phyloP scores from a whole-genome alignment of 306 rosid genomes.

The Delonix regia region DNA sequence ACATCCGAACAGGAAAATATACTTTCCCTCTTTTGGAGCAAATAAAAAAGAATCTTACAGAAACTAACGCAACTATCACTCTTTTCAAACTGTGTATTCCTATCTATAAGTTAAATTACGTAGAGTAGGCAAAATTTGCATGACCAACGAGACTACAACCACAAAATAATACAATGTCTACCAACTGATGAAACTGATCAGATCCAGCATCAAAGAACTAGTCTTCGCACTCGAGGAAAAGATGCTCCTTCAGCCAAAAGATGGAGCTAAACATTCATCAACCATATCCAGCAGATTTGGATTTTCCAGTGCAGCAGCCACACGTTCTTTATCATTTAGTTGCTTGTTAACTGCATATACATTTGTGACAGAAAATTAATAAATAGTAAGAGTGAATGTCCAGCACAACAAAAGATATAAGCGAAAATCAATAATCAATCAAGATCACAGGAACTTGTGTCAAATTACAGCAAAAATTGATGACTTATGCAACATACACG shows the following conservation, averaged over 20 bases:
- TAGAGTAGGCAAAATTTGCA: conserved; percentile 25
- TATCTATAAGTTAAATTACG: background rate
- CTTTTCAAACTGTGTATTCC: conserved; percentile 27
- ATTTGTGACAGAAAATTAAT: conserved; percentile 8
- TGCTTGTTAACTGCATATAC: conserved; percentile 82
- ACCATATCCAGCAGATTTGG: conserved; percentile 85
- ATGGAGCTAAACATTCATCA: conserved; percentile 92
- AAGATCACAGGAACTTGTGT: background rate
- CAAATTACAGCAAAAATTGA: background rate
- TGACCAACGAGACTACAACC: conserved; percentile 12
- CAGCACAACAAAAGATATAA: conserved; percentile 17
- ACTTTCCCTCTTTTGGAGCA: background rate
- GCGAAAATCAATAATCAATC: background rate
- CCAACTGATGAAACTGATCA: conserved; percentile 9
- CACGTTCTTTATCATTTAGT: conserved; percentile 92
- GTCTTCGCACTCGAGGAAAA: conserved; percentile 22
- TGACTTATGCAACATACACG: background rate
- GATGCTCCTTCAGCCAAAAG: conserved; percentile 49
- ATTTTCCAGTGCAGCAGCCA: conserved; percentile 93
- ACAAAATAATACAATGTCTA: conserved; percentile 19
- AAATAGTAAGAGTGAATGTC: background rate
- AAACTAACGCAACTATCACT: conserved; percentile 8
- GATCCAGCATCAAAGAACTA: conserved; percentile 12
- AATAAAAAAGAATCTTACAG: conserved; percentile 17
- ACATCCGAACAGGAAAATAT: background rate